A percentile compares a stretch with the other conserved stretches of the same genome.
Conservation (phyloP, 345 rosid genomes). For the Rhizophora apiculata region DNA sequence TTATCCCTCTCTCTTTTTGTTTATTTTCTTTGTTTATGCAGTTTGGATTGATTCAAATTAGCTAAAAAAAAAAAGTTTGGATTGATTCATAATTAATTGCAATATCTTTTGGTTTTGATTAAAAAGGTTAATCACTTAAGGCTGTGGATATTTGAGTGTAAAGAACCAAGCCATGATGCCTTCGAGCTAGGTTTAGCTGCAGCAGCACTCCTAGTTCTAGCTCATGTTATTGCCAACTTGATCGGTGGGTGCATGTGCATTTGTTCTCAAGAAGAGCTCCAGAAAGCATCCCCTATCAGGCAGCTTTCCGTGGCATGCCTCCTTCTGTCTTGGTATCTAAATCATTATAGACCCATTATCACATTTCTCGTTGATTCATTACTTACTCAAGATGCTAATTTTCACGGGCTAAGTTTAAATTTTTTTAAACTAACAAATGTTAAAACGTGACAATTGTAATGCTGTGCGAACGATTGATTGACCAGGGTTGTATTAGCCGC, state of each 20-base stretch:
- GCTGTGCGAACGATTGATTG: neutral
- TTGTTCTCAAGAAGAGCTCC: constrained; percentile 82
- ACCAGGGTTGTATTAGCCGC: constrained; percentile 74
- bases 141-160: constrained; percentile 85
- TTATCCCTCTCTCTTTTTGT: neutral
- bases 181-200: constrained; percentile 79
- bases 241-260: constrained; percentile 80
- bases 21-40: neutral
- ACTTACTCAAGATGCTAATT: too few species aligned
- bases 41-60: neutral
- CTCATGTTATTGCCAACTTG: constrained; percentile 67
- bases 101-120: neutral
- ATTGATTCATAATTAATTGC: neutral
- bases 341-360: too few species aligned
- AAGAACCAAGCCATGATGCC: constrained; percentile 79
- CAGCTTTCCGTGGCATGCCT: constrained; percentile 77
- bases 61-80: neutral
- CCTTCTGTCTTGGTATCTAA: constrained; percentile 65
- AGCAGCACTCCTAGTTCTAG: constrained; percentile 54
- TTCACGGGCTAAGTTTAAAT: neutral
- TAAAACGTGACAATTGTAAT: neutral
- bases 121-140: constrained; percentile 73
- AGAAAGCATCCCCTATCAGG: constrained; percentile 54
- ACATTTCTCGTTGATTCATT: neutral
- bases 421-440: neutral